Evolutionary conservation across 495 filamentous ascomycete genomes (phyloP).

Genomic region (Oidiodendron maius): DNA sequence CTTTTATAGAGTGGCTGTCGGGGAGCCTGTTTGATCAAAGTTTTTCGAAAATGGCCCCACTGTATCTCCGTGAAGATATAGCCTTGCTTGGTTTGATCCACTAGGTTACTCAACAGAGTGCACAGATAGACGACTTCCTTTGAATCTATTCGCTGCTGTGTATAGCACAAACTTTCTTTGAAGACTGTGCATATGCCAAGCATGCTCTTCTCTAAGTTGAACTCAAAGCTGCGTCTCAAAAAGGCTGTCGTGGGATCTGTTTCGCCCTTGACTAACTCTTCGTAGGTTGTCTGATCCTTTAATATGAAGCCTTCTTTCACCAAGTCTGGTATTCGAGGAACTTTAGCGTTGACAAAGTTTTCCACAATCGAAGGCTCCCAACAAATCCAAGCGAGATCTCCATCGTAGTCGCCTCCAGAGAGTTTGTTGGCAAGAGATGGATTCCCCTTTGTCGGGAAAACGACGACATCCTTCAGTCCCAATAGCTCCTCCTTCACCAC

Average conservation of each 20-base stretch:
- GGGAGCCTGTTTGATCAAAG: slow-evolving; percentile 32
- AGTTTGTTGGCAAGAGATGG: slow-evolving; percentile 69
- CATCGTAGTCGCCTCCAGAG: slow-evolving; percentile 93
- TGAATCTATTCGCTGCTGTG: slow-evolving; percentile 49
- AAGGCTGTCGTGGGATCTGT: slow-evolving; percentile 7
- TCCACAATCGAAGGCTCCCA: slow-evolving; percentile 76
- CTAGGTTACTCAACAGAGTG: slow-evolving; percentile 67
- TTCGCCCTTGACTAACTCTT: slow-evolving; percentile 29
- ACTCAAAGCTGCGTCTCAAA: slow-evolving; percentile 26
- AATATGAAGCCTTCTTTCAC: slow-evolving; percentile 49
- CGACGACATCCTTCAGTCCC: slow-evolving; percentile 77
- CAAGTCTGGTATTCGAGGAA: slow-evolving; percentile 33
- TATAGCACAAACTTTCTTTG: slow-evolving; percentile 67
- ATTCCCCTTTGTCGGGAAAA: slow-evolving; percentile 71
- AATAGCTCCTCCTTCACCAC: slow-evolving; percentile 61
- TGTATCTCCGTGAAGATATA: slow-evolving; percentile 53
- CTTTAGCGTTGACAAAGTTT: slow-evolving; percentile 64
- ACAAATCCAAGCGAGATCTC: slow-evolving; percentile 84
- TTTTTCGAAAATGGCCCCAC: slow-evolving; percentile 30
- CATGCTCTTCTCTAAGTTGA: slow-evolving; percentile 58
- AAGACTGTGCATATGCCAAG: slow-evolving; percentile 71
- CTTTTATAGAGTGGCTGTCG: slow-evolving; percentile 27
- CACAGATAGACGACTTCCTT: slow-evolving; percentile 52
- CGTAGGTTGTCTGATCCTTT: slow-evolving; percentile 49
- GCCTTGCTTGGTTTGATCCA: slow-evolving; percentile 79